These are phyloP conservation scores for Fusarium protoensiforme DNA, from an alignment of 2,329 filamentous ascomycete genomes.

Conservation along the genomic window DNA sequence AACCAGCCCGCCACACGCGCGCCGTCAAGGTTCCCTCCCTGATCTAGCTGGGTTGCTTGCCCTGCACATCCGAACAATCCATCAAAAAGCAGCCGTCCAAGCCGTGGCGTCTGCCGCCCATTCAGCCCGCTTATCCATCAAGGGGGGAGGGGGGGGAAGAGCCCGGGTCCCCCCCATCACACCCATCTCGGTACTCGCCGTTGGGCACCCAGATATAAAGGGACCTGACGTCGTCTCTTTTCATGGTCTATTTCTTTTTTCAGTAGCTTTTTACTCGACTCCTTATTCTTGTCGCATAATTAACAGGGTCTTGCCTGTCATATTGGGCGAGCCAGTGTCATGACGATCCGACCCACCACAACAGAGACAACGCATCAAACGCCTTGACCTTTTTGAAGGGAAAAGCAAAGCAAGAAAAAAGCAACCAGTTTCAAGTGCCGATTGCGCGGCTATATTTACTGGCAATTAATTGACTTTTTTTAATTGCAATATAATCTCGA, in stretches of 20 bases:
- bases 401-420: constrained; percentile 3
- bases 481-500: constrained; percentile 19
- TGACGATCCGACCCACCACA: constrained; percentile 30
- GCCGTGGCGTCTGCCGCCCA: constrained; percentile 17
- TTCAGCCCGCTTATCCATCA: constrained; percentile 18
- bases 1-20: constrained; percentile 4
- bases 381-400: constrained; percentile 15
- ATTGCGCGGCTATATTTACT: constrained; percentile 7
- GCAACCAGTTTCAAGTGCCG: neutral
- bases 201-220: constrained; percentile 15
- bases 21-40: neutral
- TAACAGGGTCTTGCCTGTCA: constrained; percentile 33
- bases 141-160: neutral
- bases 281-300: constrained; percentile 14
- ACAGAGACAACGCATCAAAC: constrained; percentile 39
- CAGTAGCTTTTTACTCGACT: neutral
- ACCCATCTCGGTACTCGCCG: constrained; percentile 12
- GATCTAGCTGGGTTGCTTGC: neutral
- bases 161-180: neutral
- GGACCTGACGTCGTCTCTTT: neutral
- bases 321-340: constrained; percentile 12
- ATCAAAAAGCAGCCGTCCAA: neutral
- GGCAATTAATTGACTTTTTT: constrained; percentile 6
- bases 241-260: neutral
- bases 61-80: neutral